Base-by-base conservation (phyloP, 2,329 filamentous ascomycete genomes). In the Chaetomiaceae sp. region DNA sequence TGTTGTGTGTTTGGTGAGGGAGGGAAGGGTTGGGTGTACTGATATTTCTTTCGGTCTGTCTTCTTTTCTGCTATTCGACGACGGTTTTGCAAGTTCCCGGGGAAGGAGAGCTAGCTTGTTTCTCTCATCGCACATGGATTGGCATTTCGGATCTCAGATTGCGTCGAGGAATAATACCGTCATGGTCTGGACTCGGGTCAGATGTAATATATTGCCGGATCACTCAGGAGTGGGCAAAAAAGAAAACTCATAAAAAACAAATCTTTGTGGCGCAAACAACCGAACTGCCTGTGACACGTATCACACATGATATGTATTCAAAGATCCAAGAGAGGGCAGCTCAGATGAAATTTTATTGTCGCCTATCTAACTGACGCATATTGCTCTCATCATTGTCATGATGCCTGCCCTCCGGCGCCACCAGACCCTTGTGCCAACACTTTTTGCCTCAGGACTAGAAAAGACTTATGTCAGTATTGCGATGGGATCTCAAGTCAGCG, bases 361-460 rank as follows among this genome's bases (percentile, higher is more conserved):
- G n/a, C n/a, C n/a, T n/a, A n/a, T n/a, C n/a, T n/a, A n/a, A n/a
- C n/a, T n/a, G n/a, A n/a, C n/a, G n/a, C n/a, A n/a, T n/a, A n/a
- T n/a, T n/a, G n/a, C n/a, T n/a, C n/a, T n/a, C n/a, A n/a, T n/a
- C n/a, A n/a, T n/a, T 44, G 34, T 56, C 46, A 57, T 57, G 37
- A 63, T 48, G 58, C 60, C 47, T 57, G 59, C 29, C 53, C 53
- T 34, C 48, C 53, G 5, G 42, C 42, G 20, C 52, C 54, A 16
- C 21, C 50, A 13, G 16, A n/a, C 11, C 59, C 55, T 43, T 52
- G 57, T 14, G 65, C 69, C 49, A 69, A 59, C 46, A 69, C 65
- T 49, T 72, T 72, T 61, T 69, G 68, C 47, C 70, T 64, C 40
- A 73, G 61, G 27, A 71, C 73, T 75, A 53, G 20, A n/a, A n/a